These are phyloP conservation scores for Russula sp. DNA, from an alignment of 768 basidiomycete species.

Conservation along the genomic window DNA sequence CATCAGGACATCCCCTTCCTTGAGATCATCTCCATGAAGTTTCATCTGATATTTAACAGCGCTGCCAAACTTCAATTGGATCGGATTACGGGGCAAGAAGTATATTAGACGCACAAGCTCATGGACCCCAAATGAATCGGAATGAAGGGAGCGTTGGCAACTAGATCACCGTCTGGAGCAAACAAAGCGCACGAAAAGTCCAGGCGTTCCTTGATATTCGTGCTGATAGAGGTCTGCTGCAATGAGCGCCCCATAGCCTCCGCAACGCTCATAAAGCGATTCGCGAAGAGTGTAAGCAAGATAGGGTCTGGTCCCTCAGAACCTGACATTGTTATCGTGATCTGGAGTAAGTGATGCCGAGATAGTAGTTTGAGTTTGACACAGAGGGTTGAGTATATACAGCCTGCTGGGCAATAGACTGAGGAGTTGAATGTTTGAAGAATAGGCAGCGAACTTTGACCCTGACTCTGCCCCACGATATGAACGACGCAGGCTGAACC, in stretches of 20 bases:
- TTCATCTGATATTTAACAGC: constrained; percentile 90
- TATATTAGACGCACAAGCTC: constrained; percentile 62
- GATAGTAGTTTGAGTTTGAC: not conserved
- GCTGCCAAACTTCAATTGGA: constrained; percentile 27
- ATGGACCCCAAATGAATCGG: constrained; percentile 83
- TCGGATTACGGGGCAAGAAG: not conserved
- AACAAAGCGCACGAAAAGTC: constrained; percentile 96
- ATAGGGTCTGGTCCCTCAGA: constrained; percentile 66
- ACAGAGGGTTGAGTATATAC: too few species aligned
- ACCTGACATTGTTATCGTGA: not conserved
- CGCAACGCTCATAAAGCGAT: constrained; percentile 96
- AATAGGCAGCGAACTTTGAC: too few species aligned
- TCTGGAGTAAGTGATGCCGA: not conserved
- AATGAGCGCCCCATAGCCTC: constrained; percentile 92
- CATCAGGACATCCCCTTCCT: constrained; percentile 90
- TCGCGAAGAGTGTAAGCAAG: constrained; percentile 84
- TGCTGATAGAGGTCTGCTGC: constrained; percentile 86
- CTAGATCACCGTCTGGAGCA: constrained; percentile 87
- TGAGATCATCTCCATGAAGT: constrained; percentile 56
- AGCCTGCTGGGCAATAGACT: not conserved
- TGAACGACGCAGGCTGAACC: not conserved
- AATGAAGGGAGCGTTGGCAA: constrained; percentile 91
- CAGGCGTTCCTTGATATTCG: constrained; percentile 93
- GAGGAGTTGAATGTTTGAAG: not conserved
- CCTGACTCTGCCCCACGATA: not conserved